Evolutionary conservation across 306 rosid genomes (phyloP).

Genomic region (Lathyrus tuberosus): DNA sequence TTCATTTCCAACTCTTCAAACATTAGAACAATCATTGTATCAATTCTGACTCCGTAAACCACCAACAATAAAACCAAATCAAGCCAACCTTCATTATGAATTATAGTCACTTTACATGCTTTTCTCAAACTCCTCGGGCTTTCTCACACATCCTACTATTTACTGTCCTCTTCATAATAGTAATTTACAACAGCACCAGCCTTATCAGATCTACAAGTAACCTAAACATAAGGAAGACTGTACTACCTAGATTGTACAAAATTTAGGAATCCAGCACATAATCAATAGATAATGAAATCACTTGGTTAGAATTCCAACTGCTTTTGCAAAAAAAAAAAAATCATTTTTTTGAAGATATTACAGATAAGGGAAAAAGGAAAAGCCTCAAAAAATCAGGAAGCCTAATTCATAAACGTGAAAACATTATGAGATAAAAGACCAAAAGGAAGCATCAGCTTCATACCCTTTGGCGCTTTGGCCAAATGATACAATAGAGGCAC

Average conservation of each 20-base stretch:
- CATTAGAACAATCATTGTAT: background rate
- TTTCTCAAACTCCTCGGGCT: conserved; percentile 28
- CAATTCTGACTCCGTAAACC: conserved; percentile 18
- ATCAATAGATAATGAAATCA: conserved; percentile 6
- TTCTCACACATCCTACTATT: conserved; percentile 7
- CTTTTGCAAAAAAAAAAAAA: conserved; percentile 4
- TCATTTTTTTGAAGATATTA: background rate
- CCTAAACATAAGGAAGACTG: conserved; percentile 19
- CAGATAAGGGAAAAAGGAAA: conserved; percentile 20
- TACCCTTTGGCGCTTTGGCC: conserved; percentile 53
- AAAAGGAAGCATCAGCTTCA: conserved; percentile 52
- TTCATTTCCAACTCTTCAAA: conserved; percentile 23
- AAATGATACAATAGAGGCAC: conserved; percentile 55
- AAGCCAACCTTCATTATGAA: conserved; percentile 28
- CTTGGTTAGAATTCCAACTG: conserved; percentile 8
- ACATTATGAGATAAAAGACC: conserved; percentile 51
- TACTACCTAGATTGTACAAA: conserved; percentile 7
- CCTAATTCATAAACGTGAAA: conserved; percentile 40
- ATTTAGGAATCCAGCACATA: conserved; percentile 14
- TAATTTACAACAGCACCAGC: conserved; percentile 32
- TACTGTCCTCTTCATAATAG: conserved; percentile 28
- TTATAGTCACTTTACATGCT: conserved; percentile 15
- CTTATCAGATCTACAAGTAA: conserved; percentile 25
- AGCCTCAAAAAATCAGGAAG: conserved; percentile 23
- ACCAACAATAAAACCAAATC: conserved; percentile 35